phyloP scores from a whole-genome alignment of 805 yeast species.

The Candida saitoana region DNA sequence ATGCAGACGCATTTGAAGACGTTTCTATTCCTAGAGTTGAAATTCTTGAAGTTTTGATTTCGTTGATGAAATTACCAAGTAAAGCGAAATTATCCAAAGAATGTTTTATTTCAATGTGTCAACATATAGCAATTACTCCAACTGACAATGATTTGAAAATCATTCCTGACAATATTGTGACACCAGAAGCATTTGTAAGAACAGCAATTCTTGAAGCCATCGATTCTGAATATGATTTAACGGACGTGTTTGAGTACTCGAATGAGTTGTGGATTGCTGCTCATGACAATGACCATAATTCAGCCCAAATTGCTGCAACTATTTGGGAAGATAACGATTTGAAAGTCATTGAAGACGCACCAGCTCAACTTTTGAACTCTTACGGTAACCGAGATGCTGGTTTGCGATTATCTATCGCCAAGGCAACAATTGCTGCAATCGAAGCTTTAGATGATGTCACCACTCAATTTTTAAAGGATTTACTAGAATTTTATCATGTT shows the following conservation, averaged over 20 bases:
- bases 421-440: slow-evolving; percentile 61
- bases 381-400: slow-evolving; percentile 59
- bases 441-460: slow-evolving; percentile 25
- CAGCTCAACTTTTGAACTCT: slow-evolving; percentile 45
- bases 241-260: slow-evolving; percentile 41
- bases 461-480: slow-evolving; percentile 32
- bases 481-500: slow-evolving; percentile 54
- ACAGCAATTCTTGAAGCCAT: slow-evolving; percentile 75
- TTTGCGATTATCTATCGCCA: slow-evolving; percentile 68
- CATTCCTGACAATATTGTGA: slow-evolving; percentile 52
- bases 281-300: slow-evolving; percentile 65
- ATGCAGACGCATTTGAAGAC: slow-evolving; percentile 65
- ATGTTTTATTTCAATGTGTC: slow-evolving; percentile 72
- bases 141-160: slow-evolving; percentile 53
- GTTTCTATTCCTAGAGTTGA: slow-evolving; percentile 64
- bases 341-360: slow-evolving; percentile 40
- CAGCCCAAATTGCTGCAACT: slow-evolving; percentile 64
- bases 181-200: slow-evolving; percentile 69
- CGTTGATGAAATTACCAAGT: slow-evolving; percentile 67
- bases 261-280: slow-evolving; percentile 75
- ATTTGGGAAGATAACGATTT: slow-evolving; percentile 82
- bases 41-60: slow-evolving; percentile 57
- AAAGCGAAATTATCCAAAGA: slow-evolving; percentile 82
- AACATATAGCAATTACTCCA: slow-evolving; percentile 64
- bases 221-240: slow-evolving; percentile 75